Base-by-base conservation (phyloP, 345 rosid species). In the Fremontodendron californicum region DNA sequence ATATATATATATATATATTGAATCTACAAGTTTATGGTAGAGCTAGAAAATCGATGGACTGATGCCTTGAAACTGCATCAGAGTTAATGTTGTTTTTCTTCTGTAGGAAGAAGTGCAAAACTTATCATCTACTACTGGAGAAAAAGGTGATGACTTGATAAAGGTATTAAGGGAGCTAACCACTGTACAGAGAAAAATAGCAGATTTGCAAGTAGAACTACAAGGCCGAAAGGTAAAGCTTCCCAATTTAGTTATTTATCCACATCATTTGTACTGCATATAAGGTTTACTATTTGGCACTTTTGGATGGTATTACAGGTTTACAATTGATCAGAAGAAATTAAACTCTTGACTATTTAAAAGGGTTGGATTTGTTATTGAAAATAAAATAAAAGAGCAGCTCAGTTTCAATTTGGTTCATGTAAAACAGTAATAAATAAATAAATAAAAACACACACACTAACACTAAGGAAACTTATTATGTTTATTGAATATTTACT, bases 121-220 rank as follows among this genome's bases (percentile, higher is more conserved):
- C 82, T 68, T 91, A 81, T 80, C 89, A 23, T 70, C 85, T 51
- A 52, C 84, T 9, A 82, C 81, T 66, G 92, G 91, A 2, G 97
- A 92, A 81, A 92, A 88, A 73, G 94, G 97, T 4, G 94, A 94
- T 73, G 97, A 91, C 79, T 85, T 96, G 74, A 84, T 92, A 45
- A 90, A 81, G 86, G 99, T 94, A 23, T 84, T 94, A 52, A 84
- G 97, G 40, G 97, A 96, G 81, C 83, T 96, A 64, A 94, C 92
- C n/a, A 71, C 88, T 76, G 97, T 96, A 5, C 98, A 94, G 70
- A 88, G 98, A 65, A 94, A 94, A 85, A 96, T 92, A 62, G 92
- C 97, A 21, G 99, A 96, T 78, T 86, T 94, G 76, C 99, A 94
- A 84, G 98, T 92, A 27, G 97, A 96, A 82, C 94, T 96, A 82